phyloP scores from a whole-genome alignment of 805 yeast species.

The Yarrowia divulgata region DNA sequence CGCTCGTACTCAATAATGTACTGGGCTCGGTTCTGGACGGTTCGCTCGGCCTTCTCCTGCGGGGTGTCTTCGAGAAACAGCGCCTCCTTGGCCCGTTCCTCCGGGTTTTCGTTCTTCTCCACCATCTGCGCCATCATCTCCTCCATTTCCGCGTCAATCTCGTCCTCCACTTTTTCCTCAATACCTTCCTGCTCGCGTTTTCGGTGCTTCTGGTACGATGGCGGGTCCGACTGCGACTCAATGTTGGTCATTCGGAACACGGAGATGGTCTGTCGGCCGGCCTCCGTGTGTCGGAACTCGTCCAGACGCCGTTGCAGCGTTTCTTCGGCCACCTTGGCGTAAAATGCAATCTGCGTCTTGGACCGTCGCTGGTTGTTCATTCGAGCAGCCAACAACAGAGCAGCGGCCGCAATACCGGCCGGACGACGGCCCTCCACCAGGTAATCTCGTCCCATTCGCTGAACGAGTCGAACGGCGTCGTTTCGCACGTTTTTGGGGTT shows the following conservation, averaged over 20 bases:
- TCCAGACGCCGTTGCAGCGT: constrained; percentile 89
- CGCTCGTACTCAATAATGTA: constrained; percentile 38
- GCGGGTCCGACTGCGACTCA: constrained; percentile 71
- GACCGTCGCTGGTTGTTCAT: constrained; percentile 95
- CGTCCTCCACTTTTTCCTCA: constrained; percentile 38
- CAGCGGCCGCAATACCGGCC: constrained; percentile 98
- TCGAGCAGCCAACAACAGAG: constrained; percentile 89
- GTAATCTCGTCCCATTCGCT: constrained; percentile 94
- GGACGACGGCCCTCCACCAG: constrained; percentile 96
- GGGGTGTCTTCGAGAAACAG: constrained; percentile 40
- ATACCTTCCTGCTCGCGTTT: constrained; percentile 53
- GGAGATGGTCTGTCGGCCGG: constrained; percentile 74
- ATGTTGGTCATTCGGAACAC: constrained; percentile 66
- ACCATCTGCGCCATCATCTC: constrained; percentile 29
- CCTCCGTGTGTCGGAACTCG: constrained; percentile 80
- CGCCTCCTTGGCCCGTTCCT: constrained; percentile 39
- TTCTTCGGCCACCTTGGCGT: constrained; percentile 93
- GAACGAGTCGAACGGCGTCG: constrained; percentile 88
- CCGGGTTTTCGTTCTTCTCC: constrained; percentile 13
- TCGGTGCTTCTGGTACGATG: constrained; percentile 75
- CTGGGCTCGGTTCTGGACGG: constrained; percentile 36
- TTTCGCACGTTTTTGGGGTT: constrained; percentile 68
- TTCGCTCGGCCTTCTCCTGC: constrained; percentile 39
- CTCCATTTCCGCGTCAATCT: constrained; percentile 26
- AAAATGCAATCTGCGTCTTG: constrained; percentile 91